These are phyloP conservation scores for Acanthamoeba castellanii DNA, from an alignment of 208 protist species.

Conservation along the genomic window DNA sequence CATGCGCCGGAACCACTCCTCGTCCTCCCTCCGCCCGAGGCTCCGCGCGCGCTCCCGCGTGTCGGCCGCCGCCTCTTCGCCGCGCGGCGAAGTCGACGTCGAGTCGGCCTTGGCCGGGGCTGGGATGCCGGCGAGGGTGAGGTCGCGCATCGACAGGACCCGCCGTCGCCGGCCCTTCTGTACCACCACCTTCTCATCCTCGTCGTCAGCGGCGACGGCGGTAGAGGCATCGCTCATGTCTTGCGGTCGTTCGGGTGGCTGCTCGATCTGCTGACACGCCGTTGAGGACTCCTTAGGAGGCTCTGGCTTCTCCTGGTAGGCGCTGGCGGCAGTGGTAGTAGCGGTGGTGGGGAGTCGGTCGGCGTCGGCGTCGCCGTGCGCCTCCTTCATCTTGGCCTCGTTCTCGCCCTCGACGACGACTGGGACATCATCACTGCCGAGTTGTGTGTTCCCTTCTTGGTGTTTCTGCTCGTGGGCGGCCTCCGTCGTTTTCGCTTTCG, in stretches of 20 bases:
- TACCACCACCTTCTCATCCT: conserved; percentile 3
- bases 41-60: not conserved
- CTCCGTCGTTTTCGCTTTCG: not conserved
- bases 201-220: not conserved
- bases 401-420: not conserved
- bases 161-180: conserved; percentile 27
- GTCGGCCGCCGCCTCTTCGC: not conserved
- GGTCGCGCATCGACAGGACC: not conserved
- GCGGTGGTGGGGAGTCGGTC: not conserved
- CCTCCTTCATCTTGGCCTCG: conserved; percentile 52
- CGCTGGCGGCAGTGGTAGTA: not conserved
- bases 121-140: not conserved
- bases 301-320: not conserved
- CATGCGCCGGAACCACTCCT: conserved; percentile 40
- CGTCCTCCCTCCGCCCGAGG: conserved; percentile 40
- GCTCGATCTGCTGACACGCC: not conserved
- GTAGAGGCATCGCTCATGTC: too few relatives aligned
- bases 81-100: not conserved
- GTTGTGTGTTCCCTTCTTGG: too few relatives aligned
- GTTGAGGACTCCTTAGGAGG: not conserved
- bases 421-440: not conserved
- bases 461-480: not conserved
- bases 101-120: not conserved
- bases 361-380: not conserved
- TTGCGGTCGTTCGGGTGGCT: not conserved